Conservation (phyloP, 2,329 filamentous ascomycete species). For the Fusarium multiceps region DNA sequence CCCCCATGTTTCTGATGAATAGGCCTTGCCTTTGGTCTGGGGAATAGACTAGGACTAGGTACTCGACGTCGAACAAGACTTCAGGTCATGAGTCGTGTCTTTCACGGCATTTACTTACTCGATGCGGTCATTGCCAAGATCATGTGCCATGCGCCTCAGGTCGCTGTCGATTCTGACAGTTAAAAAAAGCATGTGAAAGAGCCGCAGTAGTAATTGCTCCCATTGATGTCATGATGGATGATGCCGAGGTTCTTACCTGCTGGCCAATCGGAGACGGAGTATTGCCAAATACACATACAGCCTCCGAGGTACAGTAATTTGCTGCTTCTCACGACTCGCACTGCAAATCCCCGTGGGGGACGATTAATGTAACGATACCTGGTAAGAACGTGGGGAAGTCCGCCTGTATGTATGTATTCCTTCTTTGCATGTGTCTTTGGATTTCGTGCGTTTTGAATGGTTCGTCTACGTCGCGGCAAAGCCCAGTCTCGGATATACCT, state of each 20-base stretch:
- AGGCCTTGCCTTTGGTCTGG: conserved; percentile 6
- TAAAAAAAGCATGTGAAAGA: conserved; percentile 40
- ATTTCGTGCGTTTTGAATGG: neutral
- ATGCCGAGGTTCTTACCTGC: conserved; percentile 38
- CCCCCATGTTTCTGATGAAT: conserved; percentile 18
- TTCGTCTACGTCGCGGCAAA: neutral
- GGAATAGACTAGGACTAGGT: neutral
- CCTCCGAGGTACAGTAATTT: conserved; percentile 26
- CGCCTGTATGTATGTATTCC: neutral
- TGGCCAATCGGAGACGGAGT: conserved; percentile 38
- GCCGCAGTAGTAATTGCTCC: conserved; percentile 4
- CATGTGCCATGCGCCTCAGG: conserved; percentile 36
- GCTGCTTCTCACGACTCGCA: conserved; percentile 17
- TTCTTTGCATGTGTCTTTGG: conserved; percentile 16
- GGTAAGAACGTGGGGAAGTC: conserved; percentile 29
- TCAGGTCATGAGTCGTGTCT: conserved; percentile 37
- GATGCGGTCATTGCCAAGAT: conserved; percentile 39
- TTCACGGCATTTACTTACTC: conserved; percentile 25
- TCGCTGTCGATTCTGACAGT: conserved; percentile 11
- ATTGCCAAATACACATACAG: conserved; percentile 39
- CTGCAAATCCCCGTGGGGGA: conserved; percentile 12
- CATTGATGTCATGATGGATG: conserved; percentile 45
- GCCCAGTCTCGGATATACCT: neutral
- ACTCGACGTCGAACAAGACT: conserved; percentile 6
- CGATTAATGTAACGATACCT: conserved; percentile 1